Evolutionary conservation across 2,329 filamentous ascomycete genomes (phyloP).

Genomic region (Phaeosphaeriaceae sp.): DNA sequence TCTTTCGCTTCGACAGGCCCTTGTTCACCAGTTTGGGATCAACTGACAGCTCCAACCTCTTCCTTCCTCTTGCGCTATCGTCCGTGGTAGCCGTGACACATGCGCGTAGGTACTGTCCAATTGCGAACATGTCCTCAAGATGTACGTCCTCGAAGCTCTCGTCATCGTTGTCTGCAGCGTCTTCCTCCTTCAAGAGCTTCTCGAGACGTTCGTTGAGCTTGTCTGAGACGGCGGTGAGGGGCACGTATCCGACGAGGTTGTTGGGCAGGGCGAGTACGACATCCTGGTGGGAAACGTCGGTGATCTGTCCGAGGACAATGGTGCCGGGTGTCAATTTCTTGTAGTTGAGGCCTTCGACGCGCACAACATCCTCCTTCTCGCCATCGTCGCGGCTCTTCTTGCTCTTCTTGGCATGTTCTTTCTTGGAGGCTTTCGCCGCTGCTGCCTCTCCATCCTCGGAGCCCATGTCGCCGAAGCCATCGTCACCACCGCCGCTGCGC

Average conservation of each 20-base stretch:
- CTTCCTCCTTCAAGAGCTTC: constrained; percentile 66
- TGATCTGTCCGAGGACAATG: constrained; percentile 85
- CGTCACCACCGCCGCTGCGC: constrained; percentile 52
- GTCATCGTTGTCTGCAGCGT: constrained; percentile 58
- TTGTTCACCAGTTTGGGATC: constrained; percentile 80
- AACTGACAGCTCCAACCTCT: constrained; percentile 85
- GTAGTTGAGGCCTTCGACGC: constrained; percentile 86
- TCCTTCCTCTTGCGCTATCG: constrained; percentile 72
- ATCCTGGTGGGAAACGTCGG: constrained; percentile 79
- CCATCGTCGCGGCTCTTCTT: constrained; percentile 51
- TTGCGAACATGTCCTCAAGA: constrained; percentile 74
- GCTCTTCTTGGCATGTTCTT: constrained; percentile 56
- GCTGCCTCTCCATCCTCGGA: constrained; percentile 51
- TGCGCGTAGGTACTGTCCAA: constrained; percentile 88
- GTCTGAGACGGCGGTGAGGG: constrained; percentile 90
- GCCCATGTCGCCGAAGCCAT: constrained; percentile 54
- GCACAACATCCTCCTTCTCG: constrained; percentile 61
- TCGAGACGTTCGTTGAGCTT: constrained; percentile 79
- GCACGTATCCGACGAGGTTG: constrained; percentile 87
- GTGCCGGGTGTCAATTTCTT: constrained; percentile 89
- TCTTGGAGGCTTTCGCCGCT: constrained; percentile 58
- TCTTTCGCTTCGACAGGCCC: constrained; percentile 73
- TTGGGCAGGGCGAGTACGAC: constrained; percentile 87
- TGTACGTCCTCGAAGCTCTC: constrained; percentile 67
- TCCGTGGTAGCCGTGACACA: constrained; percentile 81